Conservation (phyloP, 495 filamentous ascomycete species). For the Penicillium simplicissimum region DNA sequence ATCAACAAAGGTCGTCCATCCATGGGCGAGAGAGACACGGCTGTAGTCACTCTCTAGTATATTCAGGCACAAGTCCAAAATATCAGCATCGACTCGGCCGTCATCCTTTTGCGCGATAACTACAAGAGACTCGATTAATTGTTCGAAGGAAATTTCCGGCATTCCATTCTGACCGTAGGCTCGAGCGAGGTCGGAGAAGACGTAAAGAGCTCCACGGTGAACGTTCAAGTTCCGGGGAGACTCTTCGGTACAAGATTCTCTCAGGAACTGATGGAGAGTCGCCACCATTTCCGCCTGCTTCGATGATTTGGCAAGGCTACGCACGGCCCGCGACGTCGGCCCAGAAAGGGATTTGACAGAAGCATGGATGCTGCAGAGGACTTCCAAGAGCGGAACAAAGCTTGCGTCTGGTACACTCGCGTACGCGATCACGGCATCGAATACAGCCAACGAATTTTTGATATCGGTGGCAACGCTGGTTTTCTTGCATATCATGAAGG, state of each 20-base stretch:
- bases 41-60: conserved; percentile 44
- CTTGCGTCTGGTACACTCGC: conserved; percentile 68
- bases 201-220: conserved; percentile 66
- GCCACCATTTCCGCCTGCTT: conserved; percentile 69
- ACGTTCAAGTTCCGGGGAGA: conserved; percentile 58
- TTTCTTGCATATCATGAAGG: conserved; percentile 72
- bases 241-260: conserved; percentile 46
- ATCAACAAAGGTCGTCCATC: conserved; percentile 37
- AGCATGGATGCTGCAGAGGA: conserved; percentile 80
- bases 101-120: conserved; percentile 54
- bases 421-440: conserved; percentile 80
- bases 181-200: conserved; percentile 60
- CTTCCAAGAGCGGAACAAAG: conserved; percentile 69
- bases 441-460: conserved; percentile 69
- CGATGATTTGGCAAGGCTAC: conserved; percentile 77
- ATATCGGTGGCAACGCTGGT: conserved; percentile 75
- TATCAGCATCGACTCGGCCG: conserved; percentile 55
- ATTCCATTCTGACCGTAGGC: conserved; percentile 63
- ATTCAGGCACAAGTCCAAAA: conserved; percentile 50
- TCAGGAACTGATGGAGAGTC: conserved; percentile 63
- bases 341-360: conserved; percentile 68
- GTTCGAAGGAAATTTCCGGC: conserved; percentile 53
- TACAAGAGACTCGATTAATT: conserved; percentile 57
- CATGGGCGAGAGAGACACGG: conserved; percentile 34
- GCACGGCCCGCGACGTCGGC: conserved; percentile 72